Percentiles rank a stretch among this genome's conserved stretches.
These are phyloP conservation scores for Vanrija sp. DNA, from an alignment of 1,284 basidiomycete species.

Conservation along the genomic window DNA sequence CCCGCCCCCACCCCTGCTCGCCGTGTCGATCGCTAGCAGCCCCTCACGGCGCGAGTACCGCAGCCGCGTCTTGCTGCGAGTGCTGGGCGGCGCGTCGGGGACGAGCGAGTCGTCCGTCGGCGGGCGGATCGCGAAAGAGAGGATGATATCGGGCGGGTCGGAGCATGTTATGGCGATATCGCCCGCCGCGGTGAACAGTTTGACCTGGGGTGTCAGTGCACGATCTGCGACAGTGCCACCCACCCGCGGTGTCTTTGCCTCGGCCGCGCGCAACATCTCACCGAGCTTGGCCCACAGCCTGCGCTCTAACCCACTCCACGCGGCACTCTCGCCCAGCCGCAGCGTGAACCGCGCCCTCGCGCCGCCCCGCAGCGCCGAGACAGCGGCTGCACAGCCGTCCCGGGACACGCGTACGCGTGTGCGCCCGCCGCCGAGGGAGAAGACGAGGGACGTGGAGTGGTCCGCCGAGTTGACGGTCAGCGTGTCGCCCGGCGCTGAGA, in stretches of 20 bases:
- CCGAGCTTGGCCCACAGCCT: constrained; percentile 24
- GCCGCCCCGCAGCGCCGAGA: neutral
- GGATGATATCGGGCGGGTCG: constrained; percentile 33
- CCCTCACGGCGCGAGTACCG: constrained; percentile 16
- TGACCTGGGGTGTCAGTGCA: constrained; percentile 25
- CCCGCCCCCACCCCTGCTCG: neutral
- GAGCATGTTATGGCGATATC: constrained; percentile 35
- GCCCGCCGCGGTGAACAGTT: constrained; percentile 31
- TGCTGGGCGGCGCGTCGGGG: neutral
- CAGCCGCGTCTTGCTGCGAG: constrained; percentile 8
- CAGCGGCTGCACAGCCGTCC: neutral
- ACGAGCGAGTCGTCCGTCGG: neutral
- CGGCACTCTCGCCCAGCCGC: neutral
- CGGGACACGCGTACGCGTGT: neutral
- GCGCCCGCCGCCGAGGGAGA: constrained; percentile 6
- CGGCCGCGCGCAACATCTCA: constrained; percentile 24
- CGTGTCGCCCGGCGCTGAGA: neutral
- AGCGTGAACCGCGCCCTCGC: neutral
- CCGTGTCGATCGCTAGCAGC: constrained; percentile 15
- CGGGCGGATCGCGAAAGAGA: constrained; percentile 16
- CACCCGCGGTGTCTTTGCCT: constrained; percentile 29
- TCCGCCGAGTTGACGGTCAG: constrained; percentile 14
- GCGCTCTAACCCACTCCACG: constrained; percentile 19
- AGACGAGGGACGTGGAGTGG: constrained; percentile 1
- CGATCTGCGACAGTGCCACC: constrained; percentile 4